Base-by-base conservation (phyloP, 176 grass and related monocot species). In the Sorghum bicolor region DNA sequence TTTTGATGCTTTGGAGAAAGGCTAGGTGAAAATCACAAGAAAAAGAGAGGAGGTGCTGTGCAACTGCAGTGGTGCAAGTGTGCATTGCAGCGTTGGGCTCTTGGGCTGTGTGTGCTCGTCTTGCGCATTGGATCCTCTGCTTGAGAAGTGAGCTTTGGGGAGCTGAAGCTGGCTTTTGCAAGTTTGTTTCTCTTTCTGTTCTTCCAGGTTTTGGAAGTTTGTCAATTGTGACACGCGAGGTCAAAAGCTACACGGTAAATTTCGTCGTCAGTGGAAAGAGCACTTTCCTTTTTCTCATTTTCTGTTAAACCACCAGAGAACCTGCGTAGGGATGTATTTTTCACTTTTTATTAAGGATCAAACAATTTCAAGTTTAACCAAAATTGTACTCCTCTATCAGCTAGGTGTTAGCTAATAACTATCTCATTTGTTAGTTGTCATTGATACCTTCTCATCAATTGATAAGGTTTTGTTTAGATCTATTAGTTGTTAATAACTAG, bases 81-180 rank as follows among this genome's bases (percentile, higher is more conserved):
- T 14, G 39, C 17, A 38, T 12, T 65, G 44, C 24, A 2, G n/a
- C 37, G 38, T 26, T 39, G 1, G 37, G 38, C 20, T n/a, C n/a
- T n/a, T n/a, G n/a, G n/a, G n/a, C n/a, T n/a, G n/a, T 45, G 15
- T 67, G 39, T 66, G 1, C 76, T 9, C 29, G 68, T 66, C 70
- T 30, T 74, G 40, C 65, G 58, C 77, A 57, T 86, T 43, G 84
- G 84, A 86, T 81, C 33, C 85, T 13, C 32, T n/a, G 15, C 22
- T 77, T 58, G 57, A 26, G 70, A 41, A 48, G 14, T 6, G 70
- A 48, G 40, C 40, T 45, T 1, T 24, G 50, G 38, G 68, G 39
- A 66, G 55, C 20, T 31, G 68, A 50, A 66, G 55, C 20, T 31
- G 26, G 41, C 78, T 80, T 50, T 80, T 20, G 25, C 70, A 19